Evolutionary conservation across 192 early-diverging fungal species (phyloP).

Genomic region (Coemansia sp.): DNA sequence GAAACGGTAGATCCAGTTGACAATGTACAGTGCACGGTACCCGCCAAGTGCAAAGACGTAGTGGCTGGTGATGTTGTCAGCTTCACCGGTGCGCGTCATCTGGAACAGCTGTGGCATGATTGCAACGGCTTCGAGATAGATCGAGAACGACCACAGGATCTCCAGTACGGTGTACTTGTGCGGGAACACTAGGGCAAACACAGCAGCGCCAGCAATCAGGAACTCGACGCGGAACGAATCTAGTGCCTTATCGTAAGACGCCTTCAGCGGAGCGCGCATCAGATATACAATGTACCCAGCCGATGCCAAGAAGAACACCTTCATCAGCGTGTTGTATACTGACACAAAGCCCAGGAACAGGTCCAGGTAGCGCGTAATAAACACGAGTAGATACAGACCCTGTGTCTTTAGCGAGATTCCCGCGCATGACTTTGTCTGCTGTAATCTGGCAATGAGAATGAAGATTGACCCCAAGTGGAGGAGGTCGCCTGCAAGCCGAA

Average conservation of each 20-base stretch:
- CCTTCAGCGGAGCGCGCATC: conserved; percentile 81
- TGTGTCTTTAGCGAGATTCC: conserved; percentile 99
- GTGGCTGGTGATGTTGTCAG: conserved; percentile 99
- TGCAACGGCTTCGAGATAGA: conserved; percentile 94
- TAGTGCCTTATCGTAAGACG: conserved; percentile 87
- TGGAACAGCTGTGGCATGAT: conserved; percentile 98
- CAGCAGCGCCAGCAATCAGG: conserved; percentile 64
- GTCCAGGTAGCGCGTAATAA: conserved; percentile 93
- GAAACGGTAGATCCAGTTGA: conserved; percentile 97
- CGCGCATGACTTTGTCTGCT: conserved; percentile 80
- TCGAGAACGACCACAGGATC: conserved; percentile 95
- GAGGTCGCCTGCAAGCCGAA: conserved; percentile 87
- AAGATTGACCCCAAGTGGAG: conserved; percentile 92
- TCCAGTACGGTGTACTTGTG: conserved; percentile 66
- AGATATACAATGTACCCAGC: conserved; percentile 86
- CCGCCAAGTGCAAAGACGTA: conserved; percentile 97
- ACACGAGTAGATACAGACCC: conserved; percentile 85
- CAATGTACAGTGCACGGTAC: conserved; percentile 82
- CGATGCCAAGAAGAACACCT: conserved; percentile 88
- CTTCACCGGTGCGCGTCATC: conserved; percentile 94
- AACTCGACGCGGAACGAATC: conserved; percentile 93
- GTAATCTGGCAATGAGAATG: conserved; percentile 91
- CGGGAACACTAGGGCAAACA: conserved; percentile 74
- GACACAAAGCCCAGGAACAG: conserved; percentile 72
- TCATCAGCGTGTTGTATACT: conserved; percentile 93